Base-by-base conservation (phyloP, 2,329 filamentous ascomycete genomes). In the Talaromyces sp. region DNA sequence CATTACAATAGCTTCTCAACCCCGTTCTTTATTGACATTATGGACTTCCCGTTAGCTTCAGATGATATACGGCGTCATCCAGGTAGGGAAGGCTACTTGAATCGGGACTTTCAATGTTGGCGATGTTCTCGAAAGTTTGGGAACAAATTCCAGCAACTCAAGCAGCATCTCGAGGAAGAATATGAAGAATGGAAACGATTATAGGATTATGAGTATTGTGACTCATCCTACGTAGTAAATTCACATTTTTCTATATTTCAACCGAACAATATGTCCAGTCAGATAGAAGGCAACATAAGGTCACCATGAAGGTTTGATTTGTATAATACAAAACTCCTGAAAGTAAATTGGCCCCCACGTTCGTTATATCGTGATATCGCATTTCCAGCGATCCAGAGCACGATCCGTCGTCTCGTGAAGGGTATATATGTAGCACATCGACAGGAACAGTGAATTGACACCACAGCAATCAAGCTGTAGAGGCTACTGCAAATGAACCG, bases 1-100 rank as follows among this genome's bases (percentile, higher is more conserved):
- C 94, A 97, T 75, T 97, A 97, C 75, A 90, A 94, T 69, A 94
- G 89, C 63, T 97, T 97, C 74, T 85, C 84, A 33, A 95, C 92
- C 54, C 82, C 83, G 3, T 99, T 97, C 70, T 83, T 99, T 21
- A 83, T 97, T 11, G 79, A 81, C 15, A 67, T 97, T 25, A 85
- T 85, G 21, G 89, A 92, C 60, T 93, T 97, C 52, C 93, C 94
- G 4, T 75, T 97, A 31, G 78, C 80, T 0, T 62, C 77, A 25
- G 82, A 86, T 56, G 90, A 95, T 70, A 72, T 75, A 46, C 77
- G 90, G 60, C 79, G 86, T 62, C 69, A 84, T 57, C 81, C 84
- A 0, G 78, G 75, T 0, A 74, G 73, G 59, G 75, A 80, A 56
- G 79, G 80, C 17, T 91, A 88, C 73, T 73, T 91, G 62, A 75